Conservation (phyloP, 345 rosid genomes). For the Brassica rapa region DNA sequence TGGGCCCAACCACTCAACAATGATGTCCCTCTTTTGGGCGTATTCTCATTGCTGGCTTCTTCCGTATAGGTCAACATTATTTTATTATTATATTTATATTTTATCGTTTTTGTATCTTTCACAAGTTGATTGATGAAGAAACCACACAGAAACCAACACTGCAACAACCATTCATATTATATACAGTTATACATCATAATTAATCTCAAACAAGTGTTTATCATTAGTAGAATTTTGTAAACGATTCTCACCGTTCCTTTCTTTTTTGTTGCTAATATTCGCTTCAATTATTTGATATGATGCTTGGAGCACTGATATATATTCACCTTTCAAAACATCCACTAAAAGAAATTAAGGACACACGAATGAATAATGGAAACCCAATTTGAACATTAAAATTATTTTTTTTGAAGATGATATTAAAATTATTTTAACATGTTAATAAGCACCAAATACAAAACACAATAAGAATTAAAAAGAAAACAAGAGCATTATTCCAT, state of each 20-base stretch:
- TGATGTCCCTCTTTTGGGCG: constrained; percentile 40
- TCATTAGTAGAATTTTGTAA: constrained; percentile 11
- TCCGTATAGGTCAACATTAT: constrained; percentile 32
- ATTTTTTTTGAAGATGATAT: background rate
- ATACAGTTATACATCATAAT: background rate
- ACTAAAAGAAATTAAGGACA: constrained; percentile 19
- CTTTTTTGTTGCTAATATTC: constrained; percentile 22
- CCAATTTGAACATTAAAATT: constrained; percentile 6
- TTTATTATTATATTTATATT: background rate
- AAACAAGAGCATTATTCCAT: constrained; percentile 23
- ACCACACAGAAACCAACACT: constrained; percentile 30
- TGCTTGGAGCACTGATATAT: constrained; percentile 16
- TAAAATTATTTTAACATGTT: constrained; percentile 25
- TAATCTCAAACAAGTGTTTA: constrained; percentile 9
- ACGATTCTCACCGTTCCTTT: constrained; percentile 12
- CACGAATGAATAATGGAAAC: constrained; percentile 14
- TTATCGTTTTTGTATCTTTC: constrained; percentile 25
- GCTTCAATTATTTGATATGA: constrained; percentile 30
- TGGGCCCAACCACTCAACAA: constrained; percentile 31
- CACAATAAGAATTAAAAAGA: background rate
- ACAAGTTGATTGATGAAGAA: constrained; percentile 26
- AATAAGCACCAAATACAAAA: constrained; percentile 26
- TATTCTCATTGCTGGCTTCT: constrained; percentile 36
- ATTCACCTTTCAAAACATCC: constrained; percentile 32
- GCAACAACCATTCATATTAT: constrained; percentile 10